Conservation (phyloP, 179 eudicot genomes). For the Actinidia polygama region DNA sequence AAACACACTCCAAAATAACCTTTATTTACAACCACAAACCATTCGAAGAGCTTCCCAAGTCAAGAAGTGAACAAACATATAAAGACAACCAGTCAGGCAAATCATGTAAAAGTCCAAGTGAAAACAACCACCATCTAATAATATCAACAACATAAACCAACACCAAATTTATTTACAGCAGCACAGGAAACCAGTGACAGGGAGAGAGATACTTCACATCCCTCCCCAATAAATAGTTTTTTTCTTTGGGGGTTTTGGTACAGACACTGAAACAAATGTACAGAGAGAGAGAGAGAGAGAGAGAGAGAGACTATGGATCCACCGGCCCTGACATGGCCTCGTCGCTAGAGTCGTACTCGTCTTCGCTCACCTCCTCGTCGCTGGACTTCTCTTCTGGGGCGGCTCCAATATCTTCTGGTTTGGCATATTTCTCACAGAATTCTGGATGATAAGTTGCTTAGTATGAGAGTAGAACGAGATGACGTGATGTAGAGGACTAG, state of each 20-base stretch:
- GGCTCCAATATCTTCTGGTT: conserved; percentile 86
- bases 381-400: conserved; percentile 67
- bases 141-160: conserved; percentile 16
- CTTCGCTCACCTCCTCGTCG: conserved; percentile 87
- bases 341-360: conserved; percentile 76
- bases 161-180: conserved; percentile 14
- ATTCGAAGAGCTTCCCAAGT: background rate
- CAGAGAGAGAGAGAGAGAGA: no score
- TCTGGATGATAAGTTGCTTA: conserved; percentile 42
- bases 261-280: conserved; percentile 20
- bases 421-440: conserved; percentile 86
- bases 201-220: conserved; percentile 12
- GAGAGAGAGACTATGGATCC: conserved; percentile 57
- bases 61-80: no score
- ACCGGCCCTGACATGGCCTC: conserved; percentile 78
- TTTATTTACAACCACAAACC: background rate
- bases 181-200: background rate
- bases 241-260: conserved; percentile 9
- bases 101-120: background rate
- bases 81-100: no score
- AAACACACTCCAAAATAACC: no score
- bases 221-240: conserved; percentile 20
- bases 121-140: background rate
- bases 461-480: background rate
- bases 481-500: background rate